Evolutionary conservation across 495 filamentous ascomycete genomes (phyloP), one percentile per base, ranked within the genome.

Genomic region (Trypethelium eluteriae): DNA sequence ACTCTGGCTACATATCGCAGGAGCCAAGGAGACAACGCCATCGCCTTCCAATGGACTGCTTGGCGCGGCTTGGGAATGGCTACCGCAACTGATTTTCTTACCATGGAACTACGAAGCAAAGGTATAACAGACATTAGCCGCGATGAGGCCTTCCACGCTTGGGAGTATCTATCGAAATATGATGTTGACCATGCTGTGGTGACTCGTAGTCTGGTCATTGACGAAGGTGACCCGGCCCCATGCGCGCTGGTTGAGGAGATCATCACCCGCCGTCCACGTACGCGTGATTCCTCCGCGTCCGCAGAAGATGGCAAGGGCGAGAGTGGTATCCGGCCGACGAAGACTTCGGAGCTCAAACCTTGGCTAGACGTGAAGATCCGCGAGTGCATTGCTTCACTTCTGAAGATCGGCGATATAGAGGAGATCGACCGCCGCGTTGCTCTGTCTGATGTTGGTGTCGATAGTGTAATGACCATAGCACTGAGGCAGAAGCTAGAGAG

Each of bases 61-160:
- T 83, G 81, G 81, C 74, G 73, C 7, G 77, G 77, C 0, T 62
- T 81, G 66, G 80, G 81, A 18, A 74, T 80, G 73, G 75, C 72
- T 0, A 71, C 73, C 34, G 73, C 70, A 66, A 75, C 77, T 0
- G 77, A 79, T 36, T 79, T 78, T 65, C 71, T 82, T 70, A 72
- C 66, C 11, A 75, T 74, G 0, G 80, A 81, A 64, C 72, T 81
- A 7, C 69, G 74, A 36, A 73, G 66, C 70, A 78, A 75, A 68
- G 80, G 80, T 16, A 78, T 82, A 69, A 77, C 79, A 2, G 74
- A 76, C 63, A 66, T 82, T 41, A 79, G 74, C 0, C 64, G 66
- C 4, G 76, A 79, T 10, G 80, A 81, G 64, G 80, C 74, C 2
- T 80, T 81, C 70, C 41, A 64, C 6, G 80, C 80, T 5, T 82